These are phyloP conservation scores for Artemisia tridentata DNA, from an alignment of 129 eudicot genomes.

Conservation along the genomic window DNA sequence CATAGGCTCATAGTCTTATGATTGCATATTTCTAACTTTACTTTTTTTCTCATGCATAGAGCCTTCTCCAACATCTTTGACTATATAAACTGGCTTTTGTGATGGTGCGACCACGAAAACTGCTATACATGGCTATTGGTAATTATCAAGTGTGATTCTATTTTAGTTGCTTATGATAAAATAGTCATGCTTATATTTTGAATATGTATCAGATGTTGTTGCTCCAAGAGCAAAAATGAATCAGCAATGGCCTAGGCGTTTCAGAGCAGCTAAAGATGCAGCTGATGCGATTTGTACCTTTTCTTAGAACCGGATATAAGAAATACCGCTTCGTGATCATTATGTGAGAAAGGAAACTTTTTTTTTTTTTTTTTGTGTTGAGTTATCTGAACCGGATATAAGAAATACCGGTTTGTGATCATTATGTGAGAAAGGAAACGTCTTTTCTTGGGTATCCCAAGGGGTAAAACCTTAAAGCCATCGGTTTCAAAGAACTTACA, in stretches of 20 bases:
- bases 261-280: slow-evolving; percentile 95
- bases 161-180: not conserved
- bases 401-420: no score
- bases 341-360: no score
- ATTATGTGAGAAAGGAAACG: no score
- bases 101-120: slow-evolving; percentile 95
- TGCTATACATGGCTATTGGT: slow-evolving; percentile 96
- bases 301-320: no score
- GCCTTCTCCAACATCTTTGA: slow-evolving; percentile 96
- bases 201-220: slow-evolving; percentile 69
- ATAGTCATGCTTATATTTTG: slow-evolving; percentile 10
- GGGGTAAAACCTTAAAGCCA: no score
- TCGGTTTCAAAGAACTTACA: no score
- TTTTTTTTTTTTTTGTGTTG: no score
- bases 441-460: no score
- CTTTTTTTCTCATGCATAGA: slow-evolving; percentile 33
- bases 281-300: slow-evolving; percentile 74
- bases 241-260: slow-evolving; percentile 97
- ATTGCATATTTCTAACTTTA: not conserved
- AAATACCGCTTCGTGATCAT: no score
- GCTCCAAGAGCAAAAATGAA: slow-evolving; percentile 99
- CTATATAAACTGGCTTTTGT: slow-evolving; percentile 87
- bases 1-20: not conserved
- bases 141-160: slow-evolving; percentile 31
- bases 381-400: no score